Base-by-base conservation (phyloP, 202 grass and related monocot genomes). In the Digitaria exilis region DNA sequence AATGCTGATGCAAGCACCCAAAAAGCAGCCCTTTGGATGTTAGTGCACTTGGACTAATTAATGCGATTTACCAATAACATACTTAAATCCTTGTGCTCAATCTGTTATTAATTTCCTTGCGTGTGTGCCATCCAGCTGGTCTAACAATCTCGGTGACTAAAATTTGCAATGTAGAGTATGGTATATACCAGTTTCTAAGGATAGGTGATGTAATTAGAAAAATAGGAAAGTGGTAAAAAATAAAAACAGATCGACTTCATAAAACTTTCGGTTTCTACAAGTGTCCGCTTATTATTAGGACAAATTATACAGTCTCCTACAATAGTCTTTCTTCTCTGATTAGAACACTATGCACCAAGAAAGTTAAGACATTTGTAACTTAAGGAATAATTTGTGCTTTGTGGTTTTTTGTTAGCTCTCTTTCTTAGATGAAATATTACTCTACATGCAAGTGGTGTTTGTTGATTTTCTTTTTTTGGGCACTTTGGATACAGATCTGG, bases 11-110 rank as follows among this genome's bases (percentile, higher is more conserved):
- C 19, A 50, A 68, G 49, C 49, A 68, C 49, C 21, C 16, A 59
- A 75, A 86, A 86, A 73, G 46, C 46, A 73, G 69, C 19, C 62
- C 77, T 62, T 86, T 74, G 58, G 46, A 73, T 34, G 21, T 64
- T 66, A 46, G 35, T 67, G 58, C 60, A 41, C 39, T 59, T 21
- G 3, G 17, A 14, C 30, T 28, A 45, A 44, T 18, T 32, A 39
- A n/a, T 9, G 12, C 8, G 21, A 21, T 21, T 30, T 69, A 37
- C 69, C 18, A 1, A 17, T 46, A 14, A 58, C 55, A 57, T 77
- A 67, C 30, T 76, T 24, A 68, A 34, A 67, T 46, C 49, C 0
- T n/a, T 67, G 13, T 30, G 21, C 15, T 16, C 25, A 32, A 58
- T 28, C 35, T 37, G 35, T 37, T 66, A 41, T 55, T 55, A 9